Base-by-base conservation (phyloP, 1,284 basidiomycete species). In the Ustilago esculenta region DNA sequence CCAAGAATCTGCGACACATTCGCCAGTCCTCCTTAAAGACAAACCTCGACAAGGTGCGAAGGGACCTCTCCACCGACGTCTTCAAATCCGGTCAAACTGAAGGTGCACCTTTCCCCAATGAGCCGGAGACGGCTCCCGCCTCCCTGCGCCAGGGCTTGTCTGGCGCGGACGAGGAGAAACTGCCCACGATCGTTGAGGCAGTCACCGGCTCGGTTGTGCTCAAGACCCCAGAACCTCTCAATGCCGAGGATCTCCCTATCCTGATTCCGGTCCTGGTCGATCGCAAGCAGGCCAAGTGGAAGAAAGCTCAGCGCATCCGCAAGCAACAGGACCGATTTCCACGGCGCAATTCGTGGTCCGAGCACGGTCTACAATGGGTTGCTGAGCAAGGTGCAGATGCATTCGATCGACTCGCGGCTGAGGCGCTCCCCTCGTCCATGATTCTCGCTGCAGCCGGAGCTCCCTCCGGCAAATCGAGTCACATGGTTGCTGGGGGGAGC, bases 1-100 rank as follows among this genome's bases (percentile, higher is more conserved):
- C 66, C 29, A 51, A 51, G 41, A 69, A 69, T 14, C 17, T 69
- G 44, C 59, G 66, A 17, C 66, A 69, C 47, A 32, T 61, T 12
- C 59, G 66, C 9, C 33, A 63, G 18, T 51, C 54, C 5, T 69
- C 66, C 1, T 61, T 49, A 20, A 56, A 48, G 24, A 25, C 64
- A 14, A 56, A 21, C 12, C 29, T 65, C 15, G 50, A 48, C 35
- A 56, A 42, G 39, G n/a, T 52, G 41, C 48, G 43, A 8, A 43
- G 25, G 23, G 45, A 56, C 8, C 27, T 55, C 5, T 49, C 57
- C 4, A 20, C 40, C 14, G 64, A 53, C 14, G 32, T 60, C 25
- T 60, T 60, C 42, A 42, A 18, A 20, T 35, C 44, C 9, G 29
- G 35, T 14, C 27, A 39, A 10, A 27, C 20, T 7, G 24, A 24